These are phyloP conservation scores for Cercospora nicotianae DNA, from an alignment of 2,329 filamentous ascomycete species.

Conservation along the genomic window DNA sequence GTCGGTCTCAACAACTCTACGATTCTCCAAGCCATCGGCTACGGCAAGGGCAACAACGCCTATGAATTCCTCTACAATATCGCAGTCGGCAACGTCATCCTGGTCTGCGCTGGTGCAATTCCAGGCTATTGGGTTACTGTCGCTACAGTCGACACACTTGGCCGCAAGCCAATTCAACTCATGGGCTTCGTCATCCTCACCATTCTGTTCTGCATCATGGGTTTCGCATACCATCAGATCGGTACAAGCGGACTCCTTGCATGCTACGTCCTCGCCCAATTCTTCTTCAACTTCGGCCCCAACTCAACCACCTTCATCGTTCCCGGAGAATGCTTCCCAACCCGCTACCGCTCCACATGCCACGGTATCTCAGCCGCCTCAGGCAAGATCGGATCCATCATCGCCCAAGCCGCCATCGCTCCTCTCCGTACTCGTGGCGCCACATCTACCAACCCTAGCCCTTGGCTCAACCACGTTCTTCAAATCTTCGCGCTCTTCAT, in stretches of 20 bases:
- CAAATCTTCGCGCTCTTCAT: constrained; percentile 80
- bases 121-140: constrained; percentile 83
- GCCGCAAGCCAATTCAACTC: constrained; percentile 75
- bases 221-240: constrained; percentile 50
- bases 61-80: constrained; percentile 73
- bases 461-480: constrained; percentile 72
- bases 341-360: constrained; percentile 49
- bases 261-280: constrained; percentile 51
- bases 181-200: constrained; percentile 52
- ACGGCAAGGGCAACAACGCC: constrained; percentile 61
- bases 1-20: constrained; percentile 74
- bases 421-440: constrained; percentile 56
- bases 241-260: constrained; percentile 46
- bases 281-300: constrained; percentile 57
- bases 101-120: constrained; percentile 75
- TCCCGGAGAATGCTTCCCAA: constrained; percentile 55
- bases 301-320: constrained; percentile 55
- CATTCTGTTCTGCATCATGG: constrained; percentile 52
- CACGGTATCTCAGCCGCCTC: constrained; percentile 52
- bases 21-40: constrained; percentile 71
- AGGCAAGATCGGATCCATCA: constrained; percentile 52
- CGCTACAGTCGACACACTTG: constrained; percentile 69
- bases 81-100: constrained; percentile 74
- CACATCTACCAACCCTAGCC: constrained; percentile 53
- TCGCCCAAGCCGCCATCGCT: constrained; percentile 52